These are phyloP conservation scores for Magnaporthiopsis rhizophila DNA, from an alignment of 2,329 filamentous ascomycete species.

Conservation along the genomic window DNA sequence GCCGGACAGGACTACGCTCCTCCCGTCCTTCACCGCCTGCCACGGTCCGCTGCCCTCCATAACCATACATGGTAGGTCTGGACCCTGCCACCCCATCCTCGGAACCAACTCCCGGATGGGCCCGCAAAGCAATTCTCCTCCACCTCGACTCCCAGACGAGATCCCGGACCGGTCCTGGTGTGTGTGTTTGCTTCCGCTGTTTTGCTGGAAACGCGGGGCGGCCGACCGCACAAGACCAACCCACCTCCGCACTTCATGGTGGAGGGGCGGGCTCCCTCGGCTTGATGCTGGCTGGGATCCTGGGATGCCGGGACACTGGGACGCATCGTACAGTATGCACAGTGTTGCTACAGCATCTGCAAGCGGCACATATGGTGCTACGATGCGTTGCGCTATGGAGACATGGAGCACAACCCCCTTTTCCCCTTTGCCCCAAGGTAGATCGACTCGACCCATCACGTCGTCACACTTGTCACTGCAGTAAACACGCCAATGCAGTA, in stretches of 20 bases:
- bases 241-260: neutral
- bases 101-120: neutral
- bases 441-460: neutral
- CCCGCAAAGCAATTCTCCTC: no score
- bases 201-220: neutral
- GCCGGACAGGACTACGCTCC: no score
- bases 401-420: neutral
- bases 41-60: neutral
- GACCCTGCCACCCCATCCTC: neutral
- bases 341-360: neutral
- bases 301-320: neutral
- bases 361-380: neutral
- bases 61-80: neutral
- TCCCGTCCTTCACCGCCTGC: neutral
- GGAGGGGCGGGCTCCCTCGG: no score
- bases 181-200: neutral
- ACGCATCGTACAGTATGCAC: neutral
- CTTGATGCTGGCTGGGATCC: no score
- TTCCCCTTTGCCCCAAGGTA: neutral
- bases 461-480: neutral
- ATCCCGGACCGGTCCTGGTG: neutral
- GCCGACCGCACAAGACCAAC: neutral
- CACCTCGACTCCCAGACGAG: neutral
- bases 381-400: neutral
- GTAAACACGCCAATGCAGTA: neutral